Base-by-base conservation (phyloP, 129 eudicot genomes). In the Tagetes erecta region DNA sequence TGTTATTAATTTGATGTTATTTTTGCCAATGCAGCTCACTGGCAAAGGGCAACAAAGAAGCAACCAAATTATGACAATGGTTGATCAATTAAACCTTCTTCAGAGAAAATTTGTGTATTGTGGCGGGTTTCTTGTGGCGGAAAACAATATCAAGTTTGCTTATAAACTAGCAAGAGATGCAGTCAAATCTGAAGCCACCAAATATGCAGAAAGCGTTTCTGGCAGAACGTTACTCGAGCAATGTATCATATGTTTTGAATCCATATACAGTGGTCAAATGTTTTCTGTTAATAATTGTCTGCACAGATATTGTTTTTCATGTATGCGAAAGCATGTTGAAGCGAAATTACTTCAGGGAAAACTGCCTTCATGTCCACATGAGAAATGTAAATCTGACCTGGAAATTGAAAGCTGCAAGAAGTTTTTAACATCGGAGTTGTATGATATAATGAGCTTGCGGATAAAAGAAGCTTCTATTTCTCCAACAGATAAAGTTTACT, bases 391-490 rank as follows among this genome's bases (percentile, higher is more conserved):
- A 20, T 78, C 87, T 10, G 72, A 83, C 5, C 38, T 91, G 56
- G 71, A 83, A 59, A 51, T 81, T n/a, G 85, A 81, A 11, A 67
- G 77, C 53, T 91, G 95, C 84, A 83, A 78, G 50, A 79, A 42
- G 60, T 88, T 91, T 62, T 40, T 88, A 58, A 70, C 76, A 3
- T 73, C 84, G 7, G 83, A 88, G 46, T 52, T 87, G 51, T 76
- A 84, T 55, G 87, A 84, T 8, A 71, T 91, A 36, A 82, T 88
- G 90, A 86, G 80, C 72, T 79, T 81, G 42, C 72, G 83, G 13
- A 14, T 88, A 55, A 88, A 76, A 80, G 97, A 91, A 88, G 87
- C 95, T 46, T 82, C 92, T 4, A 79, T 91, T 72, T 95, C 90
- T 49, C 50, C 57, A 5, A 33, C 77, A 2, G 85, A 88, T 51